A percentile compares a stretch with the other conserved stretches of the same genome.
These are phyloP conservation scores for Cymbopogon citratus DNA, from an alignment of 176 grass and related monocot species.

Conservation along the genomic window DNA sequence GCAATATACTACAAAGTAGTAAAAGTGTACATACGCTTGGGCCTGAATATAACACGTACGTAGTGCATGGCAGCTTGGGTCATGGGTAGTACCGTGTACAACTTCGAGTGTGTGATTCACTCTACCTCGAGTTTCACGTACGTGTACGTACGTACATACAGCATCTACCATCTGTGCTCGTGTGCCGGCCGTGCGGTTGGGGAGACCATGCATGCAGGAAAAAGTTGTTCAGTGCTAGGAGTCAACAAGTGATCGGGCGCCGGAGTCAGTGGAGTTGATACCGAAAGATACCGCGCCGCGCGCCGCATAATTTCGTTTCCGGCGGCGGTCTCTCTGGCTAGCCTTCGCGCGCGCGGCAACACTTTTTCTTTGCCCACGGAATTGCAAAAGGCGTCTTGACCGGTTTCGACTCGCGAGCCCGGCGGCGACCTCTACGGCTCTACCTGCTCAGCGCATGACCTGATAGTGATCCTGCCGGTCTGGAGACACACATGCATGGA, in stretches of 20 bases:
- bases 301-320: not conserved
- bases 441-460: not conserved
- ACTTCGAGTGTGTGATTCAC: not conserved
- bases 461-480: not conserved
- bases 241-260: not conserved
- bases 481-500: not conserved
- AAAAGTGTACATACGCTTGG: not conserved
- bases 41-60: no score
- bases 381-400: not conserved
- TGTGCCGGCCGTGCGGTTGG: not conserved
- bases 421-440: not conserved
- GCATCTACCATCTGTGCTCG: not conserved
- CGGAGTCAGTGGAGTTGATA: slow-evolving; percentile 13
- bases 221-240: not conserved
- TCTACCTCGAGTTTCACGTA: not conserved
- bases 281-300: slow-evolving; percentile 13
- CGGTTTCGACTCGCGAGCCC: no score
- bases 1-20: not conserved
- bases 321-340: not conserved
- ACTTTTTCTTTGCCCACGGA: slow-evolving; percentile 7
- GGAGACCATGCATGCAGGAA: not conserved
- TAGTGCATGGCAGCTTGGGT: no score
- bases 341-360: not conserved
- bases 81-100: not conserved
- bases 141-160: not conserved